Base-by-base conservation (phyloP, 768 basidiomycete species). In the Udeniomyces megalosporus region DNA sequence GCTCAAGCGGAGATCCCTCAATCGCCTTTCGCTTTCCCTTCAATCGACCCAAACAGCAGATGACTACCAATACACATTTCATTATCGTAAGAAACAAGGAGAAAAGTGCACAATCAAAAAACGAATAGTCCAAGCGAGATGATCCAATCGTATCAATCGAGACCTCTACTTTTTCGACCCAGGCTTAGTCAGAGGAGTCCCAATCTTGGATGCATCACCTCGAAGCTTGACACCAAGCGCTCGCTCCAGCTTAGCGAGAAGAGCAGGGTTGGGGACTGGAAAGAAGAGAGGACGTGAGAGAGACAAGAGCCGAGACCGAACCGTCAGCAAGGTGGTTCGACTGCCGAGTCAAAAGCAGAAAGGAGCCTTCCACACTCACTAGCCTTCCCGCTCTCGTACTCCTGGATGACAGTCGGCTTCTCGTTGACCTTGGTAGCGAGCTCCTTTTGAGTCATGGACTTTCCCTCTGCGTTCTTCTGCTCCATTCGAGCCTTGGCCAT, bases 341-440 rank as follows among this genome's bases (percentile, higher is more conserved):
- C 8, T 42, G 17, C 52, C 32, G 52, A 29, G 3, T 20, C 52
- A 17, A 31, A 35, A 28, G 5, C 35, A 20, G 35, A 5, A 20
- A 20, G 11, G 6, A 15, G 15, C 38, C 10, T 2, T 5, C 7
- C 49, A n/a, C 29, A 64, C 62, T 50, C 45, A 64, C 62, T 60
- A 44, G 63, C 63, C 53, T 65, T 65, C 12, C 63, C 63, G 35
- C 44, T 59, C 52, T 65, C 63, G 63, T 65, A 65, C 38, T 65
- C 63, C 58, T 65, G 63, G 24, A 65, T 65, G 32, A 65, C 58
- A 29, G 44, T 52, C 10, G 85, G 87, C 74, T 91, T 92, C 76
- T 91, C 89, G 72, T 95, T 96, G 70, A 91, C 82, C 77, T 88
- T 88, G 71, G 84, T 83, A 12, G 91, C 92, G 44, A 93, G 76